These are phyloP conservation scores for Lathyrus aphaca DNA, from an alignment of 306 rosid genomes.

Conservation along the genomic window DNA sequence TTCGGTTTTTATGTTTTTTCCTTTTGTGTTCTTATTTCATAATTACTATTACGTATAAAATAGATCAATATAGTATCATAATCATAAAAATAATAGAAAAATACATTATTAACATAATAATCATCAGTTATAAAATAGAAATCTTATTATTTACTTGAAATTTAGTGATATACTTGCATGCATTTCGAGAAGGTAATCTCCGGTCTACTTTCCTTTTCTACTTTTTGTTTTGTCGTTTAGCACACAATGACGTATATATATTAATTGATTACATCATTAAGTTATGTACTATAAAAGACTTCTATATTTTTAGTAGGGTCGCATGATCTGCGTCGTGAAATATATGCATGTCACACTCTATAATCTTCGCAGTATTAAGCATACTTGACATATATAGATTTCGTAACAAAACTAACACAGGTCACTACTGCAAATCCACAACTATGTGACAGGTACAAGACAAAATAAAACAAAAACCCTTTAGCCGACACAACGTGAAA, in stretches of 20 bases:
- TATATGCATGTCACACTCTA: neutral
- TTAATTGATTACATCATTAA: neutral
- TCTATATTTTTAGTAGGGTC: neutral
- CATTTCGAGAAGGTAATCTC: neutral
- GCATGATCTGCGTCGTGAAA: neutral
- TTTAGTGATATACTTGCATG: neutral
- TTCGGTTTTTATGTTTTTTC: neutral
- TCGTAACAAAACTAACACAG: neutral
- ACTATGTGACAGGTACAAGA: too few species aligned
- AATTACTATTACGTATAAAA: neutral
- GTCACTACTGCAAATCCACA: neutral
- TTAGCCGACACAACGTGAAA: too few species aligned
- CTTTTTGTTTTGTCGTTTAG: neutral
- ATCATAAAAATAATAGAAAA: neutral
- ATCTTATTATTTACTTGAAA: neutral
- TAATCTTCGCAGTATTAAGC: neutral
- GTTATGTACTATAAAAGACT: slow-evolving; percentile 8
- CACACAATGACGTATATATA: neutral
- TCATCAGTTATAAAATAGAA: neutral
- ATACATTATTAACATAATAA: neutral
- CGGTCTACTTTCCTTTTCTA: slow-evolving; percentile 3
- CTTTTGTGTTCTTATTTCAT: neutral
- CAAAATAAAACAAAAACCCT: too few species aligned
- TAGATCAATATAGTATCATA: neutral
- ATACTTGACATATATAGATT: neutral